These are phyloP conservation scores for Trichoderma arundinaceum DNA, from an alignment of 2,329 filamentous ascomycete species.

Conservation along the genomic window DNA sequence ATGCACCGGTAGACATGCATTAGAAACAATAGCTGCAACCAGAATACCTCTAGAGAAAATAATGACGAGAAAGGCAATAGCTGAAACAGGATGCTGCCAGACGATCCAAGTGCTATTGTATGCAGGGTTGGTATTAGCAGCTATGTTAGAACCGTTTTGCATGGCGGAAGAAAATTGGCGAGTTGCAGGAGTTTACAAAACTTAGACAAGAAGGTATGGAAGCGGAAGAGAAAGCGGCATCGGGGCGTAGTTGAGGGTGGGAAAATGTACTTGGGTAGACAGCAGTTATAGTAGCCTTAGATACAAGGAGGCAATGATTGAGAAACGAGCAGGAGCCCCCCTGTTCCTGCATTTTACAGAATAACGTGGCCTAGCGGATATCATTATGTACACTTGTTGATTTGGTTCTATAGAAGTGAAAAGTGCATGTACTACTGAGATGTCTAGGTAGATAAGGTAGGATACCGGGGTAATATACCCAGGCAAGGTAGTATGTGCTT, in stretches of 20 bases:
- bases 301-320: not conserved
- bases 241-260: not conserved
- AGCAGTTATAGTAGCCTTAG: not conserved
- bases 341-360: not conserved
- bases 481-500: not conserved
- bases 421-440: not conserved
- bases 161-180: not conserved
- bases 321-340: slow-evolving; percentile 9
- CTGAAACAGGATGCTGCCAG: slow-evolving; percentile 27
- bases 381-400: not conserved
- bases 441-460: not conserved
- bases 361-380: not conserved
- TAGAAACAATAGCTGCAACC: slow-evolving; percentile 10
- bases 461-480: too few species aligned
- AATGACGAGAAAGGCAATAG: slow-evolving; percentile 23
- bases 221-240: not conserved
- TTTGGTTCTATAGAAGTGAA: not conserved
- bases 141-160: slow-evolving; percentile 1
- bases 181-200: not conserved
- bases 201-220: too few species aligned
- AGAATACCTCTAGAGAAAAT: slow-evolving; percentile 23
- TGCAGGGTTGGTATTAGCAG: not conserved
- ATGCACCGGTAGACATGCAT: slow-evolving; percentile 10
- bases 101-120: not conserved
- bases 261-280: not conserved